Base-by-base conservation (phyloP, 1,284 basidiomycete species). In the Puccinia hordei region DNA sequence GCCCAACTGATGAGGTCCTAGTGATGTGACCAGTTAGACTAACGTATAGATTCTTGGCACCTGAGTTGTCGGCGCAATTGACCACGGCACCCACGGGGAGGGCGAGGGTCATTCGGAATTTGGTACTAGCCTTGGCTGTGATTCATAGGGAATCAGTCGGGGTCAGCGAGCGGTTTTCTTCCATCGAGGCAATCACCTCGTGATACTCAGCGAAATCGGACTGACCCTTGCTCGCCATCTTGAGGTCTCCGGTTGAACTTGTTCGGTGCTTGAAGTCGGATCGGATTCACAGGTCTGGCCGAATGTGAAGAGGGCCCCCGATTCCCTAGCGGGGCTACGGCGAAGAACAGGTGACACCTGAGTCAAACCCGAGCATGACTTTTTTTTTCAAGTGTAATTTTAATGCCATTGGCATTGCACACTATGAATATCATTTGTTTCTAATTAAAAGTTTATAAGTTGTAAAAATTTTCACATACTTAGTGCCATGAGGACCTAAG, bases 51-150 rank as follows among this genome's bases (percentile, higher is more conserved):
- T 92, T 95, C 90, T 98, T 99, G 84, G 96, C 96, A 84, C 97
- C 97, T 85, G 93, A 95, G 92, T 99, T 99, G 90, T 99, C 96
- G 81, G 95, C 95, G 88, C 96, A 99, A 88, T 99, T 99, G 87
- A 99, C 90, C 84, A 99, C 96, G 86, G 96, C 96, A 85, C 97
- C 97, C 85, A 95, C 93, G 85, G 96, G 97, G 84, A 98, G 91
- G 86, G 93, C 94, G 85, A 97, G 91, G 83, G 95, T 94, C 89
- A 99, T 90, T 85, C 95, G 92, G 91, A 93, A 98, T 89, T 98
- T 99, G 89, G 93, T 96, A 87, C 95, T 95, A 86, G 94, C 86
- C 49, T 78, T 78, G 65, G 53, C 75, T 78, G 24, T 55, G 55
- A 15, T 65, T 35, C 30, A 65, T 19, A n/a, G 4, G 38, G 5